Evolutionary conservation across 2,329 filamentous ascomycete genomes (phyloP).

Genomic region (Aspergillus ochraceoroseus): DNA sequence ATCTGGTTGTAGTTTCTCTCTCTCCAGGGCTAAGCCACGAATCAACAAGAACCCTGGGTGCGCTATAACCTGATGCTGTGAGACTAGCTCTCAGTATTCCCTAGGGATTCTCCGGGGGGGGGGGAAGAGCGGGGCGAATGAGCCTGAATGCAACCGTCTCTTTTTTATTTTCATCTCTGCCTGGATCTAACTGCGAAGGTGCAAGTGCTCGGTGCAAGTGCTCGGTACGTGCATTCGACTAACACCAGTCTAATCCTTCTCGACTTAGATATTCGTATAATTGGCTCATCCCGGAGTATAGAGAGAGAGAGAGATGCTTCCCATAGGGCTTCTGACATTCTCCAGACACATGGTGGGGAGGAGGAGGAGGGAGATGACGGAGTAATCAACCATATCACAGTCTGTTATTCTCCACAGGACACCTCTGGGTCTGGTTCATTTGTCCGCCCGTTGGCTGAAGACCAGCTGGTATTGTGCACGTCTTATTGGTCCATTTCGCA

Average conservation of each 20-base stretch:
- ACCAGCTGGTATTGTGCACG: neutral
- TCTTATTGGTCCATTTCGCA: slow-evolving; percentile 5
- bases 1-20: neutral
- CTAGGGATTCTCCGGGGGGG: neutral
- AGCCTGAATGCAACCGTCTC: slow-evolving; percentile 10
- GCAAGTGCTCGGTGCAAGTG: too few relatives aligned
- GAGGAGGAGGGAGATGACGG: too few relatives aligned
- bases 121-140: neutral
- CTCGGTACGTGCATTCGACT: slow-evolving; percentile 1
- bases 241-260: neutral
- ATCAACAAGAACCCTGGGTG: slow-evolving; percentile 6
- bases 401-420: too few relatives aligned
- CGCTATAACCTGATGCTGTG: slow-evolving; percentile 3
- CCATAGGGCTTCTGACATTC: too few relatives aligned
- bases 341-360: too few relatives aligned
- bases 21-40: slow-evolving; percentile 7
- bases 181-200: too few relatives aligned
- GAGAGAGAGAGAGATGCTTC: too few relatives aligned
- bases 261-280: neutral
- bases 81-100: slow-evolving; percentile 1
- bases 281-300: neutral
- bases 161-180: too few relatives aligned
- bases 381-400: too few relatives aligned
- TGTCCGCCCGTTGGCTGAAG: slow-evolving; percentile 1
- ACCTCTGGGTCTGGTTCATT: neutral